Base-by-base conservation (phyloP, 148 eudicot species). In the Dysphania ambrosioides region DNA sequence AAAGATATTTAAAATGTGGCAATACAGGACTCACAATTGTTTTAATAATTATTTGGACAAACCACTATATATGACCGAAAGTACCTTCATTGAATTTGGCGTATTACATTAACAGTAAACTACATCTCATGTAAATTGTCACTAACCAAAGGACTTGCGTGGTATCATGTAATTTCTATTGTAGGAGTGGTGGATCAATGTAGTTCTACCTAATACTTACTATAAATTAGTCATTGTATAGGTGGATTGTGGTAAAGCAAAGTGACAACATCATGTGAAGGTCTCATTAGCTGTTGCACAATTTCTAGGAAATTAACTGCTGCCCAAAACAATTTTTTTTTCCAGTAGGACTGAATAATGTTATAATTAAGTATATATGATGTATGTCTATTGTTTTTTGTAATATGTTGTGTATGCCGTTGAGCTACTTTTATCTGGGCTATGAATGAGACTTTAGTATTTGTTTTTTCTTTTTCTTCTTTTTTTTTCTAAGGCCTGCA, bases 141-240 rank as follows among this genome's bases (percentile, higher is more conserved):
- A 63, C 41, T 5, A 35, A 32, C 2, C 10, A 19, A 63, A 32
- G 24, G 67, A 19, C 24, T 3, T 61, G 2, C 15, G 26, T 11
- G 18, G 58, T 35, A 44, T 56, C 21, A 19, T 34, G 55, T 60
- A 71, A 21, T 36, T 57, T 35, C 13, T 10, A 8, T 68, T 67
- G 30, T 34, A 21, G 40, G 72, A 73, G 47, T 44, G 77, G 63
- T 68, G 51, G 51, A 34, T 24, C 32, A 57, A 31, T 29, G 66
- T 74, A 58, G 82, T 75, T 71, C 29, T 74, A 80, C 79, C 75
- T 71, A 75, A 63, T 47, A 73, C 56, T 6, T 35, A 40, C 16
- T 11, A 13, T n/a, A n/a, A n/a, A n/a, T n/a, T n/a, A n/a, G n/a
- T n/a, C n/a, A n/a, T n/a, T n/a, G n/a, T n/a, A n/a, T n/a, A n/a